Evolutionary conservation across 2,329 filamentous ascomycete species (phyloP).

Genomic region (Colletotrichum brevisporum): DNA sequence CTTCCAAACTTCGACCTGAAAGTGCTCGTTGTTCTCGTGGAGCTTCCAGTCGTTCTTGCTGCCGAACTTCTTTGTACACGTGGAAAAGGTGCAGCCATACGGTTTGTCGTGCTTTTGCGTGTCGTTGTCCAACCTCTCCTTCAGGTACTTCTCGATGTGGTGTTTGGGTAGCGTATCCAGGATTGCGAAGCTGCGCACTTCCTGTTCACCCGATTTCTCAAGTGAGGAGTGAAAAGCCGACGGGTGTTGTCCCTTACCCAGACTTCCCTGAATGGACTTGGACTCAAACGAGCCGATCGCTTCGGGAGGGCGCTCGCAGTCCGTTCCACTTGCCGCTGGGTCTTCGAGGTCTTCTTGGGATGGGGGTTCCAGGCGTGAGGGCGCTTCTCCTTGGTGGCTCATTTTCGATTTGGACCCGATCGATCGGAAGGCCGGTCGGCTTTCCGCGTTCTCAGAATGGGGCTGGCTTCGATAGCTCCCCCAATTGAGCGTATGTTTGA

Average conservation of each 20-base stretch:
- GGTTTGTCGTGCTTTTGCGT: conserved; percentile 84
- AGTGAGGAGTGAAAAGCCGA: background rate
- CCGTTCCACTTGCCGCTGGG: background rate
- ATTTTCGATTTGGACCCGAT: too few species aligned
- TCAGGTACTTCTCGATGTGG: conserved; percentile 51
- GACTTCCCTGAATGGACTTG: background rate
- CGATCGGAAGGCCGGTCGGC: background rate
- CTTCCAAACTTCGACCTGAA: conserved; percentile 78
- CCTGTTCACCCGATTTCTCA: conserved; percentile 13
- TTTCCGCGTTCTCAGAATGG: background rate
- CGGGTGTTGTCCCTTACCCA: background rate
- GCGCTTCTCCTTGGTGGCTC: background rate
- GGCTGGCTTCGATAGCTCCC: conserved; percentile 25
- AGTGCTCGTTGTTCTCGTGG: conserved; percentile 87
- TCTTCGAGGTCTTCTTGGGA: background rate
- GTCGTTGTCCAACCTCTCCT: conserved; percentile 54
- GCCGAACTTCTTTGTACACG: conserved; percentile 83
- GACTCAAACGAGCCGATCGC: background rate
- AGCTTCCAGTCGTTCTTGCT: conserved; percentile 96
- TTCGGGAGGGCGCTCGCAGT: conserved; percentile 5
- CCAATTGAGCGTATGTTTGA: conserved; percentile 20
- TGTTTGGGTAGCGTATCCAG: conserved; percentile 50
- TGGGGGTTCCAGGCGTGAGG: background rate
- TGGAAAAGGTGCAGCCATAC: conserved; percentile 82
- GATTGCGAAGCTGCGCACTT: conserved; percentile 37